Evolutionary conservation across 805 yeast species (phyloP).

Genomic region (Lipomyces orientalis): DNA sequence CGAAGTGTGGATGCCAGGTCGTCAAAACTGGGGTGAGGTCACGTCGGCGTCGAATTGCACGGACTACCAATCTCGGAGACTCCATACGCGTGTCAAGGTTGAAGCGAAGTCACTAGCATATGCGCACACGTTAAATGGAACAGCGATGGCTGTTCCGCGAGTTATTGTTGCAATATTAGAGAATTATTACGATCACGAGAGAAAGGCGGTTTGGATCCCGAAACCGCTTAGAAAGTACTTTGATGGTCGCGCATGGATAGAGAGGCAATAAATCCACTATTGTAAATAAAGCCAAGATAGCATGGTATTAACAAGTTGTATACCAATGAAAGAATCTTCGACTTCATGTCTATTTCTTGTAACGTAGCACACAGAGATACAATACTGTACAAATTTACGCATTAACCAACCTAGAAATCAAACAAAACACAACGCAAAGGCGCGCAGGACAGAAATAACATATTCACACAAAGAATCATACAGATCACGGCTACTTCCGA

Average conservation of each 20-base stretch:
- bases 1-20: slow-evolving; percentile 98
- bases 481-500: not conserved
- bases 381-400: not conserved
- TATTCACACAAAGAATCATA: not conserved
- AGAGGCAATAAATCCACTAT: slow-evolving; percentile 12
- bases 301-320: not conserved
- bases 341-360: not conserved
- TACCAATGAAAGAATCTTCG: not conserved
- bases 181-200: slow-evolving; percentile 70
- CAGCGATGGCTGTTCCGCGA: slow-evolving; percentile 94
- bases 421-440: not conserved
- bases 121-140: slow-evolving; percentile 89
- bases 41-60: slow-evolving; percentile 91
- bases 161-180: slow-evolving; percentile 89
- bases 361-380: not conserved
- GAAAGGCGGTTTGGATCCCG: slow-evolving; percentile 66
- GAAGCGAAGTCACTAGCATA: slow-evolving; percentile 48
- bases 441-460: not conserved
- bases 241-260: slow-evolving; percentile 61
- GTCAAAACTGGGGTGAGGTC: slow-evolving; percentile 90
- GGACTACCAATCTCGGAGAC: slow-evolving; percentile 85
- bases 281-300: not conserved
- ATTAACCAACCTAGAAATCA: not conserved
- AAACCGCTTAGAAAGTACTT: slow-evolving; percentile 68
- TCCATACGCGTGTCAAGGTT: slow-evolving; percentile 65